Evolutionary conservation across 2,329 filamentous ascomycete species (phyloP).

Genomic region (Cercospora citrullina): DNA sequence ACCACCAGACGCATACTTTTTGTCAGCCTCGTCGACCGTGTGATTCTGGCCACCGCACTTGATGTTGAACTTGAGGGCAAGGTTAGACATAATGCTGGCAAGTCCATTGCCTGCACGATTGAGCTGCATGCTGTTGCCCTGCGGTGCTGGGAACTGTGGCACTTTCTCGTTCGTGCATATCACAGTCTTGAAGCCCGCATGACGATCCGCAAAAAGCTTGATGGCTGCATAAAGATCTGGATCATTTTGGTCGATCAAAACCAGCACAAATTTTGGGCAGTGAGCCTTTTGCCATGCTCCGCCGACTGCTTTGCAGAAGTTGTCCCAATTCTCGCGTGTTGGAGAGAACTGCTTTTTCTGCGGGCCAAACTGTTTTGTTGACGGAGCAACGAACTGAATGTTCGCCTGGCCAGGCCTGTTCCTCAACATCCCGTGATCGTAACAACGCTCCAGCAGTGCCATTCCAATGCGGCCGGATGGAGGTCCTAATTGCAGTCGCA

Average conservation of each 20-base stretch:
- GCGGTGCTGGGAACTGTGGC: too few species aligned
- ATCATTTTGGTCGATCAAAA: conserved; percentile 5
- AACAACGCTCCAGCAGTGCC: neutral
- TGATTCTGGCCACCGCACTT: neutral
- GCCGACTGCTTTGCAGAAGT: neutral
- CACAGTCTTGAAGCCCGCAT: neutral
- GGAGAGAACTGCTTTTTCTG: neutral
- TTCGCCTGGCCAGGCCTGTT: too few species aligned
- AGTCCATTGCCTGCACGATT: too few species aligned
- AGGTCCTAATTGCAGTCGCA: neutral
- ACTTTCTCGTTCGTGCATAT: neutral
- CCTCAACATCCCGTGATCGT: neutral
- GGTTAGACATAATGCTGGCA: neutral
- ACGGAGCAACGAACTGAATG: too few species aligned
- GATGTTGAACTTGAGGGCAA: conserved; percentile 15
- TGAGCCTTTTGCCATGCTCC: neutral
- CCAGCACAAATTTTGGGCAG: neutral
- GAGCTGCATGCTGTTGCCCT: neutral
- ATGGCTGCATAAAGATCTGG: neutral
- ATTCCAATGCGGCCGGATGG: neutral
- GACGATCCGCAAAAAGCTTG: neutral
- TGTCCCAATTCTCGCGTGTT: neutral
- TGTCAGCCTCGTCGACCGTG: too few species aligned
- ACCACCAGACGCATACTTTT: too few species aligned
- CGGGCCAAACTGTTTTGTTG: too few species aligned